Conservation (phyloP, 2,329 filamentous ascomycete genomes). For the Grosmannia penicillata region DNA sequence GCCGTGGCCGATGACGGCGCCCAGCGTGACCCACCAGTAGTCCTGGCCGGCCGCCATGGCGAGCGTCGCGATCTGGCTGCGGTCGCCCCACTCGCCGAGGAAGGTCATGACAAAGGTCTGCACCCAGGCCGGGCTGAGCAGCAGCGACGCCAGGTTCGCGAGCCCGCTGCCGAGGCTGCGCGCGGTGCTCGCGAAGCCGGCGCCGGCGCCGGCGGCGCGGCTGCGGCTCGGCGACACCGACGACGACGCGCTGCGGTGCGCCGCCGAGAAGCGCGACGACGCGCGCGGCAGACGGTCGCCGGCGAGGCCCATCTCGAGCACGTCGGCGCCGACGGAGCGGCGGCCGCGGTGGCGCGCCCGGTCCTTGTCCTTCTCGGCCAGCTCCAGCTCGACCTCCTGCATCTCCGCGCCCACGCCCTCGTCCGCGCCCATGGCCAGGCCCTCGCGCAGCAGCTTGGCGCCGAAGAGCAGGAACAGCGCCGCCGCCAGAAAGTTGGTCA, state of each 20-base stretch:
- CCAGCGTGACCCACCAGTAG: constrained; percentile 96
- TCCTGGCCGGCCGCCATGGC: constrained; percentile 97
- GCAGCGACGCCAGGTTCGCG: constrained; percentile 71
- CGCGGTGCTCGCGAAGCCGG: constrained; percentile 37
- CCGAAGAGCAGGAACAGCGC: constrained; percentile 84
- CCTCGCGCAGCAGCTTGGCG: constrained; percentile 68
- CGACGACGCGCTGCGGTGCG: constrained; percentile 66
- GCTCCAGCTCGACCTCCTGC: constrained; percentile 87
- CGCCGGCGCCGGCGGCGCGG: constrained; percentile 26
- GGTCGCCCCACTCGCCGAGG: constrained; percentile 93
- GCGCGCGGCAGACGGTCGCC: constrained; percentile 51
- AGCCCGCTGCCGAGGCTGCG: constrained; percentile 44
- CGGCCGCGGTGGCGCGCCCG: constrained; percentile 50
- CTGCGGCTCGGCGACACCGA: constrained; percentile 56
- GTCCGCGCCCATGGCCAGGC: constrained; percentile 73
- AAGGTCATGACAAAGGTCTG: constrained; percentile 99
- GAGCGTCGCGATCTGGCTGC: constrained; percentile 95
- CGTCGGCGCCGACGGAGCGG: constrained; percentile 38
- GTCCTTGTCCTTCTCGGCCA: constrained; percentile 89
- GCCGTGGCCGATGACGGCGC: constrained; percentile 72
- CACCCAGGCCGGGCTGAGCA: constrained; percentile 93
- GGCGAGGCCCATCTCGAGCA: constrained; percentile 65
- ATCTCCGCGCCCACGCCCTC: constrained; percentile 94
- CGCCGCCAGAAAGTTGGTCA: constrained; percentile 79
- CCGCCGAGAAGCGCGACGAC: constrained; percentile 63